phyloP scores from a whole-genome alignment of 164 flowering plant genomes.

The Platanus orientalis region DNA sequence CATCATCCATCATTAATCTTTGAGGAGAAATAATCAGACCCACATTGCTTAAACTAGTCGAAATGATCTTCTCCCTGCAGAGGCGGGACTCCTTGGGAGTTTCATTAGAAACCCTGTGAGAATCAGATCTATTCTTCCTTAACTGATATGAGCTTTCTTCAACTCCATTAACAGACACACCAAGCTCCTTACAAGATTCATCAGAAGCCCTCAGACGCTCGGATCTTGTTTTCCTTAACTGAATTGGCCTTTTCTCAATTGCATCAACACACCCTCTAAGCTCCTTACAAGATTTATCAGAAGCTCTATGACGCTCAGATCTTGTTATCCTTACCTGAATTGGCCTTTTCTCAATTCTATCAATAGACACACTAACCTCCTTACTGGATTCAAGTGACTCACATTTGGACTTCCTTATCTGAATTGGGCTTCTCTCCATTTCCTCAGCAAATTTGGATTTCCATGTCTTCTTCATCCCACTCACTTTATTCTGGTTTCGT shows the following conservation, averaged over 20 bases:
- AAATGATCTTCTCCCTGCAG: conserved; percentile 38
- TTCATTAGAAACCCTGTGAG: conserved; percentile 17
- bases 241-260: conserved; percentile 24
- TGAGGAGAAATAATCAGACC: conserved; percentile 12
- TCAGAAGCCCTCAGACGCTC: neutral
- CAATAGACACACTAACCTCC: no score
- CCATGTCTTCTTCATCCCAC: conserved; percentile 54
- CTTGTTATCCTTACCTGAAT: conserved; percentile 17
- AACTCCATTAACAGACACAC: conserved; percentile 3
- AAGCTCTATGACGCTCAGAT: conserved; percentile 10
- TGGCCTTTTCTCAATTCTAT: conserved; percentile 20
- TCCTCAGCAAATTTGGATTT: no score
- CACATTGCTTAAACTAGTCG: conserved; percentile 24
- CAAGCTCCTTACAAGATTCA: neutral
- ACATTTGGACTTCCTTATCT: no score
- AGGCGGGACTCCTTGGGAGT: conserved; percentile 31
- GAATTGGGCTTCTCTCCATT: no score
- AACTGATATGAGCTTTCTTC: conserved; percentile 19
- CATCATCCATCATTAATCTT: conserved; percentile 8
- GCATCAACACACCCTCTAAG: conserved; percentile 15
- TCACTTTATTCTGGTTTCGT: conserved; percentile 10
- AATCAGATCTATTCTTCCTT: conserved; percentile 24
- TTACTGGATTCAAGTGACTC: no score
- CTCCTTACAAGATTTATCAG: conserved; percentile 7
- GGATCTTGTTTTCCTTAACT: conserved; percentile 17